phyloP scores from a whole-genome alignment of 2,329 filamentous ascomycete genomes.

The Sclerotinia spermophila region DNA sequence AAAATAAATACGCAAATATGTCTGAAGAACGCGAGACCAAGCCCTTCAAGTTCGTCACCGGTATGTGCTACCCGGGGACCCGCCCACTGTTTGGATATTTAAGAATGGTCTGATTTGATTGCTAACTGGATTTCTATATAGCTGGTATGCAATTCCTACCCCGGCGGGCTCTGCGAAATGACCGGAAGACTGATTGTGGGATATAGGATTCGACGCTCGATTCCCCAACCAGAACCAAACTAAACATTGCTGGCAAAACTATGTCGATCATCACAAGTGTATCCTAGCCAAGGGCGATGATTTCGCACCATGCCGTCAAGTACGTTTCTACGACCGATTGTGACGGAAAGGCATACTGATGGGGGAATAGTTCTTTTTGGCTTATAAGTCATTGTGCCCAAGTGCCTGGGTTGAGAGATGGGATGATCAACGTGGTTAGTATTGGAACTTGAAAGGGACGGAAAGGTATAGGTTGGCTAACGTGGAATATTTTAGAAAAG shows the following conservation, averaged over 20 bases:
- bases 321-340: slow-evolving; percentile 45
- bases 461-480: slow-evolving; percentile 23
- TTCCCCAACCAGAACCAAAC: slow-evolving; percentile 98
- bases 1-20: slow-evolving; percentile 62
- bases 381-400: slow-evolving; percentile 96
- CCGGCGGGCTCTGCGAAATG: slow-evolving; percentile 9
- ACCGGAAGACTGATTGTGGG: slow-evolving; percentile 23
- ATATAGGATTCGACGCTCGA: slow-evolving; percentile 90
- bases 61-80: slow-evolving; percentile 52
- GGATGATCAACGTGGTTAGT: slow-evolving; percentile 94
- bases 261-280: slow-evolving; percentile 99
- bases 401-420: slow-evolving; percentile 90
- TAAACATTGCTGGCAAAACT: slow-evolving; percentile 99
- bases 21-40: slow-evolving; percentile 93
- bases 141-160: slow-evolving; percentile 44
- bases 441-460: background rate
- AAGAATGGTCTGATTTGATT: slow-evolving; percentile 36
- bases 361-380: slow-evolving; percentile 76
- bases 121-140: slow-evolving; percentile 41
- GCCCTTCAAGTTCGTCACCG: slow-evolving; percentile 99
- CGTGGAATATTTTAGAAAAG: slow-evolving; percentile 47
- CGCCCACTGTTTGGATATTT: slow-evolving; percentile 23
- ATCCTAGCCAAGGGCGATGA: slow-evolving; percentile 98
- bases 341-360: slow-evolving; percentile 45
- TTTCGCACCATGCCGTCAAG: slow-evolving; percentile 94